Evolutionary conservation across 805 yeast species (phyloP).

Genomic region (Wilhelminamyces savonicus): DNA sequence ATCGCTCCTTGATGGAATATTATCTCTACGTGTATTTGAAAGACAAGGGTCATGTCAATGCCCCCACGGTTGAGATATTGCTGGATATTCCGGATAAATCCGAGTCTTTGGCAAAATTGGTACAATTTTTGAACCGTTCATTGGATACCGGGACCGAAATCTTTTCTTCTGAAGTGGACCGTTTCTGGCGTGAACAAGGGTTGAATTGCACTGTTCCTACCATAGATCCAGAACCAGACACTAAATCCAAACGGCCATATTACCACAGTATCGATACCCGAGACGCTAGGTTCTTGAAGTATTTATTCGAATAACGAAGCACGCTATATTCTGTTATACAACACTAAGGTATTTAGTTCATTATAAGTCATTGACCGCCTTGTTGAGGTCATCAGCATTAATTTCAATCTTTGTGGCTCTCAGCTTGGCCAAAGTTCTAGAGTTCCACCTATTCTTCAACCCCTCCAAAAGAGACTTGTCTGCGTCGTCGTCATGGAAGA

Average conservation of each 20-base stretch:
- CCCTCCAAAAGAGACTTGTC: conserved; percentile 15
- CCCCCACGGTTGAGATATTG: too few relatives aligned
- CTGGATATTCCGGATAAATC: too few relatives aligned
- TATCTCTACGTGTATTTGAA: conserved; percentile 4
- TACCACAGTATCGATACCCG: conserved; percentile 14
- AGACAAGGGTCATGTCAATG: neutral
- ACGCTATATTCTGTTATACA: too few relatives aligned
- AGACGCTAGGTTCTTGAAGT: conserved; percentile 17
- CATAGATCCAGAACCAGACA: too few relatives aligned
- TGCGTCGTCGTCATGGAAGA: conserved; percentile 12
- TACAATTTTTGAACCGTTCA: too few relatives aligned
- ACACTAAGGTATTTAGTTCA: too few relatives aligned
- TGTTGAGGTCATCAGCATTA: conserved; percentile 30
- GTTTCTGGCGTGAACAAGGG: too few relatives aligned
- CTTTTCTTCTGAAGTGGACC: too few relatives aligned
- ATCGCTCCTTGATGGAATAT: conserved; percentile 4
- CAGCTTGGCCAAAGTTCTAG: conserved; percentile 5
- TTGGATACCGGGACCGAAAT: too few relatives aligned
- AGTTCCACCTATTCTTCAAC: conserved; percentile 9
- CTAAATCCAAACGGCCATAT: conserved; percentile 12
- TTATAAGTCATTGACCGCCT: too few relatives aligned
- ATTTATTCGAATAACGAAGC: conserved; percentile 3
- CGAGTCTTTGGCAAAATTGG: too few relatives aligned
- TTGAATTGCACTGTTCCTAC: too few relatives aligned
- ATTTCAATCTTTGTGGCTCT: conserved; percentile 25